Conservation (phyloP, 208 protist species). For the Acanthamoeba royreba region DNA sequence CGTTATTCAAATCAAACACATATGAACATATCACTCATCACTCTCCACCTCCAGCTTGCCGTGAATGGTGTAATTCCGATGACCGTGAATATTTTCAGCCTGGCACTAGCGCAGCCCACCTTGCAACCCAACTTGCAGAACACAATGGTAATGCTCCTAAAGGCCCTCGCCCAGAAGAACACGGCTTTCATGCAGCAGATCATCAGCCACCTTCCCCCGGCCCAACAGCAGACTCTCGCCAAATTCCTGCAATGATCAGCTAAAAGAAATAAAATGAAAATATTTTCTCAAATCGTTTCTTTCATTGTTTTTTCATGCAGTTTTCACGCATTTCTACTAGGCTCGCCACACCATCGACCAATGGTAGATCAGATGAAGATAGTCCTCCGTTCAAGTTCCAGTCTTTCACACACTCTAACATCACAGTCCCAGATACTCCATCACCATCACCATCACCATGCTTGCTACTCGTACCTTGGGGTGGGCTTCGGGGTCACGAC, state of each 20-base stretch:
- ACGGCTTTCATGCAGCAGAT: conserved; percentile 5
- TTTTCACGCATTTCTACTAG: no score
- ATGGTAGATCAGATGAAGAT: no score
- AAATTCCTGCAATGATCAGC: not conserved
- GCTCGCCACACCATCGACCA: no score
- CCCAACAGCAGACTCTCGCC: conserved; percentile 32
- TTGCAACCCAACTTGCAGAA: not conserved
- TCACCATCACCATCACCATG: no score
- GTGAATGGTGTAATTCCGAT: not conserved
- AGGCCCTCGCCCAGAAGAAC: conserved; percentile 20
- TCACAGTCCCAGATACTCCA: no score
- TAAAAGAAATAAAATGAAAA: no score
- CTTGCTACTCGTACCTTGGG: no score
- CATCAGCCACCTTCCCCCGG: not conserved
- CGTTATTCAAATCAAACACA: not conserved
- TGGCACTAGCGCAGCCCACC: not conserved
- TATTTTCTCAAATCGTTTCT: no score
- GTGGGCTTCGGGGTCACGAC: no score
- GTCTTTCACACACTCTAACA: no score
- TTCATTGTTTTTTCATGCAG: no score
- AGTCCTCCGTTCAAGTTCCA: no score
- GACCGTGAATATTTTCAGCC: conserved; percentile 31
- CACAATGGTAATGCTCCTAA: not conserved
- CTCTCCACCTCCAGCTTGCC: not conserved
- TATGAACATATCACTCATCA: not conserved